Conservation (phyloP, 768 basidiomycete species). For the Auricularia heimuer region DNA sequence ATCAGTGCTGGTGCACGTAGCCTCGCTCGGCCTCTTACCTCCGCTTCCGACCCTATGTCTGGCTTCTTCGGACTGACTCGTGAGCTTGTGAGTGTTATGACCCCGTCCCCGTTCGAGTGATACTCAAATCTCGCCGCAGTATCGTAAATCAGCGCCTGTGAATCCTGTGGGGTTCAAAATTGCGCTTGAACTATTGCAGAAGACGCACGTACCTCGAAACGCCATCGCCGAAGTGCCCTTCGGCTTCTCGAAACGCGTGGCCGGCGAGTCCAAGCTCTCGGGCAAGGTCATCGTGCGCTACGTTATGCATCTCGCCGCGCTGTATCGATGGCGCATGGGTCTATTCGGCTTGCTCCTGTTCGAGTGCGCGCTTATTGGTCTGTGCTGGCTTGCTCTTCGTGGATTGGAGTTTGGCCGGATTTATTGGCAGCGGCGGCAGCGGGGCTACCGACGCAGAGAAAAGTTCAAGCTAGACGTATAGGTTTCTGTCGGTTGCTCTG, state of each 20-base stretch:
- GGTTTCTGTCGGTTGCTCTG: neutral
- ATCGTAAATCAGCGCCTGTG: neutral
- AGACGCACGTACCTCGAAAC: neutral
- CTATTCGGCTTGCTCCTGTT: neutral
- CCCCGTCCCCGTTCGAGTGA: neutral
- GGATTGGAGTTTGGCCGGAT: neutral
- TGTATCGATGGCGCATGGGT: slow-evolving; percentile 2
- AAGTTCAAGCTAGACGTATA: slow-evolving; percentile 2
- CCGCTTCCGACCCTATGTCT: neutral
- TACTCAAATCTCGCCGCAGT: neutral
- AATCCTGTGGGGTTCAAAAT: neutral
- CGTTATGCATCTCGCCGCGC: neutral
- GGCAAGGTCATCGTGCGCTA: neutral
- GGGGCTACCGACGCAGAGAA: neutral
- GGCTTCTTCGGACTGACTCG: neutral
- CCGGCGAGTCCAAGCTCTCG: neutral
- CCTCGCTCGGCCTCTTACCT: neutral
- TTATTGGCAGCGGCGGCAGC: neutral
- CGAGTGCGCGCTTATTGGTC: neutral
- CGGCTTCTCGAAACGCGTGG: neutral
- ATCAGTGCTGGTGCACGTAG: neutral
- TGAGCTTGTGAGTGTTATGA: neutral
- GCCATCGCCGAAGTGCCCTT: neutral
- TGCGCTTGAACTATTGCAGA: neutral
- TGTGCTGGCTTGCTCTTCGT: neutral